Conservation (phyloP, 163 green algal species). For the Prototheca wickerhamii region DNA sequence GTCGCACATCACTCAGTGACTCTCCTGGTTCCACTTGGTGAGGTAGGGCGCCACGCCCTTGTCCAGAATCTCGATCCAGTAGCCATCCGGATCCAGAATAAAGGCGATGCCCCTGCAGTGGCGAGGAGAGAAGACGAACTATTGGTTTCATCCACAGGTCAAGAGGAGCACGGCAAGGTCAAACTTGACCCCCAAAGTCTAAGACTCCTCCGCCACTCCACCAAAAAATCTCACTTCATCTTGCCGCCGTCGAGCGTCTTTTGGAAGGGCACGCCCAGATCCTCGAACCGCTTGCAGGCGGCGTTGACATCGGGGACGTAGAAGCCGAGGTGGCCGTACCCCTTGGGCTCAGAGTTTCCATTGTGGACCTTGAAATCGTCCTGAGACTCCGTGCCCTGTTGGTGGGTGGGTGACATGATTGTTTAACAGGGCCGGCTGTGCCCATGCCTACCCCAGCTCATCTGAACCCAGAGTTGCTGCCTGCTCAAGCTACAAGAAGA, state of each 20-base stretch:
- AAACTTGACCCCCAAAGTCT: no score
- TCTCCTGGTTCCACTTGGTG: conserved; percentile 21
- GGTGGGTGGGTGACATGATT: neutral
- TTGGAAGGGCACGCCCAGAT: conserved; percentile 80
- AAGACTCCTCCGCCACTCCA: no score
- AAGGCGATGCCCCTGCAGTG: conserved; percentile 53
- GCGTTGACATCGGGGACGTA: conserved; percentile 70
- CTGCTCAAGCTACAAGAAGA: neutral
- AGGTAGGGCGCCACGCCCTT: conserved; percentile 3
- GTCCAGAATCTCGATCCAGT: conserved; percentile 69
- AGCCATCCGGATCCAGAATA: conserved; percentile 71
- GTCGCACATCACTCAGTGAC: neutral
- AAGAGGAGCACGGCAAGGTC: no score
- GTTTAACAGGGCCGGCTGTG: no score
- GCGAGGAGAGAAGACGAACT: neutral
- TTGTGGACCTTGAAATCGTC: conserved; percentile 65
- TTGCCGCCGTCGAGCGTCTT: conserved; percentile 80
- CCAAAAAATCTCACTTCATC: conserved; percentile 56
- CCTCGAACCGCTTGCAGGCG: conserved; percentile 84
- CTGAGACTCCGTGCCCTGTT: conserved; percentile 69
- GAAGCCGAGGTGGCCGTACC: conserved; percentile 86
- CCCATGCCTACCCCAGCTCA: no score
- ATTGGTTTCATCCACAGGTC: no score
- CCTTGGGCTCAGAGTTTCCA: conserved; percentile 76
- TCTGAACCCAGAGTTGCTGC: no score